Conservation (phyloP, 371 early-diverging fungal species). For the Chytridium lagenaria region DNA sequence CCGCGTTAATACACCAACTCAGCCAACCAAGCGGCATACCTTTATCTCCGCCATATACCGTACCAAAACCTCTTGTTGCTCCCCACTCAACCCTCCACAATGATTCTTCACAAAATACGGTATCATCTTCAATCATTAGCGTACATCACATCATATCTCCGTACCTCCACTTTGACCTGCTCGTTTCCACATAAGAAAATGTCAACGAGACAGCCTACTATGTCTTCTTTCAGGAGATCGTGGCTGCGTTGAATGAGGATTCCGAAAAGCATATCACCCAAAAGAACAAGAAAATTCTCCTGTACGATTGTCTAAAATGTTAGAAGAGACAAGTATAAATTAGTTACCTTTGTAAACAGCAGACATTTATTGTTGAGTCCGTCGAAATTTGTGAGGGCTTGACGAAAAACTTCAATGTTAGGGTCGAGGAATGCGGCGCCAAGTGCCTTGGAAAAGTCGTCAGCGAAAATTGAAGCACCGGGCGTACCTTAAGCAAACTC, state of each 20-base stretch:
- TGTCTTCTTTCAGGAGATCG: slow-evolving; percentile 10
- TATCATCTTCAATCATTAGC: not conserved
- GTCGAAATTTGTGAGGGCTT: not conserved
- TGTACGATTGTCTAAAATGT: slow-evolving; percentile 9
- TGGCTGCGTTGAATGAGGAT: not conserved
- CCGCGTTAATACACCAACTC: not conserved
- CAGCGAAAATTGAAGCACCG: not conserved
- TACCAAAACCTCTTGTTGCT: not conserved
- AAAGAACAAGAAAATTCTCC: slow-evolving; percentile 9
- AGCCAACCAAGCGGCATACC: not conserved
- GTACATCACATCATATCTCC: not conserved
- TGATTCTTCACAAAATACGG: slow-evolving; percentile 12
- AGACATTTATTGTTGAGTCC: slow-evolving; percentile 4
- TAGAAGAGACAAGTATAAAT: not conserved
- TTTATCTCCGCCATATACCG: slow-evolving; percentile 2
- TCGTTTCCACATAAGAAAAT: slow-evolving; percentile 8
- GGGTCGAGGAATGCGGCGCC: not conserved
- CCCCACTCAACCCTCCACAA: not conserved
- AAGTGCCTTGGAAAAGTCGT: not conserved
- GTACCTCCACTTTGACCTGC: slow-evolving; percentile 1
- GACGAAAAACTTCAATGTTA: slow-evolving; percentile 3
- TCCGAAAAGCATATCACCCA: slow-evolving; percentile 13
- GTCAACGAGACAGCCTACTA: not conserved
- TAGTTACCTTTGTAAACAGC: not conserved
- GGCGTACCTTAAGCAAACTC: slow-evolving; percentile 2